Evolutionary conservation across 169 alveolate genomes (phyloP).

Genomic region (Plasmodium adleri): DNA sequence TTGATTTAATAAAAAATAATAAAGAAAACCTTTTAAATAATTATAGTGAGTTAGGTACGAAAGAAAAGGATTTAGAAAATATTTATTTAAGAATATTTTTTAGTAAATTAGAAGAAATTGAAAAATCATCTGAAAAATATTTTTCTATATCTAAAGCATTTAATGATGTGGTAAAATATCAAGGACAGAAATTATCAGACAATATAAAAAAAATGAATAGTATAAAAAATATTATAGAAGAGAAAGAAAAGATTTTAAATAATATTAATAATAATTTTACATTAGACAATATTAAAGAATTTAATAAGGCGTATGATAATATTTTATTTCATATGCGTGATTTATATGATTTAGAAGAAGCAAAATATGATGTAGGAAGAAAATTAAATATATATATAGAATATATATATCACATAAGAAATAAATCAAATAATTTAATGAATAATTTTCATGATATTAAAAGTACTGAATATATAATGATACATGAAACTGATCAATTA

Average conservation of each 20-base stretch:
- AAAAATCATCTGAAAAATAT: slow-evolving; percentile 11
- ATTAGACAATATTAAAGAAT: slow-evolving; percentile 8
- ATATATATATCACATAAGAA: slow-evolving; percentile 9
- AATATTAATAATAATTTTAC: neutral
- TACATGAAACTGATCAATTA: slow-evolving; percentile 2
- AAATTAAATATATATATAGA: slow-evolving; percentile 14
- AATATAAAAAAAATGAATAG: neutral
- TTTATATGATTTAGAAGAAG: slow-evolving; percentile 19
- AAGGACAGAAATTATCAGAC: slow-evolving; percentile 4
- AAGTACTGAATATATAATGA: neutral
- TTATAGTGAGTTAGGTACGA: slow-evolving; percentile 2
- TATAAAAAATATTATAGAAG: slow-evolving; percentile 7
- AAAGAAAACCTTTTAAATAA: slow-evolving; percentile 3
- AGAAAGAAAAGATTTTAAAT: slow-evolving; percentile 6
- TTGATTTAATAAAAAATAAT: slow-evolving; percentile 11
- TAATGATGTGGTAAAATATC: slow-evolving; percentile 1
- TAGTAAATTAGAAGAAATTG: slow-evolving; percentile 28
- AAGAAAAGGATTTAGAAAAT: slow-evolving; percentile 11
- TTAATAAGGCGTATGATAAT: slow-evolving; percentile 6
- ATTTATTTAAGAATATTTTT: slow-evolving; percentile 4
- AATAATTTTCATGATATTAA: slow-evolving; percentile 18
- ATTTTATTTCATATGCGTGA: slow-evolving; percentile 18
- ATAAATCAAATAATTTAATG: slow-evolving; percentile 4
- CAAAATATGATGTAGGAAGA: neutral
- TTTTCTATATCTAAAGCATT: slow-evolving; percentile 1